A percentile compares a stretch with the other conserved stretches of the same genome.
phyloP scores from a whole-genome alignment of 192 early-diverging fungal genomes.

The Glomus cerebriforme region DNA sequence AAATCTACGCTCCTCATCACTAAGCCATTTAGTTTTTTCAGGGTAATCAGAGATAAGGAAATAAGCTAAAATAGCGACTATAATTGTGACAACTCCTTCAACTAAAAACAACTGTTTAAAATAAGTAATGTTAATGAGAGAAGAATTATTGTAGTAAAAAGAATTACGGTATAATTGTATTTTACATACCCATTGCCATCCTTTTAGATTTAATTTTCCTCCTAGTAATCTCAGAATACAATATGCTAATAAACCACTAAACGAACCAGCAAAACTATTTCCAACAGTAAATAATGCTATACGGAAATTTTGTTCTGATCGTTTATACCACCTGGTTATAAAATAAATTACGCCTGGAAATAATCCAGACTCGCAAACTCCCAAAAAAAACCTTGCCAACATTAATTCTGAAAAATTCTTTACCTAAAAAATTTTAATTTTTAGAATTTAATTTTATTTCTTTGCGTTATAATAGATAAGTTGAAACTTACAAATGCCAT shows the following conservation, averaged over 20 bases:
- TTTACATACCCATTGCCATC: conserved; percentile 54
- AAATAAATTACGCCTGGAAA: conserved; percentile 62
- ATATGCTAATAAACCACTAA: conserved; percentile 69
- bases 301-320: conserved; percentile 54
- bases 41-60: conserved; percentile 55
- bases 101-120: conserved; percentile 59
- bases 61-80: conserved; percentile 41
- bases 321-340: conserved; percentile 60
- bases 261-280: conserved; percentile 57
- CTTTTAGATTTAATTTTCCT: conserved; percentile 43
- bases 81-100: conserved; percentile 55
- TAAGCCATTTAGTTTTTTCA: conserved; percentile 48
- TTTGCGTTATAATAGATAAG: no score
- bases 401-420: conserved; percentile 45
- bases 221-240: conserved; percentile 63
- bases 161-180: conserved; percentile 3
- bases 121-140: background rate
- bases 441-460: background rate
- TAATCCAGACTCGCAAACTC: conserved; percentile 58
- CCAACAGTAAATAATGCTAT: conserved; percentile 58
- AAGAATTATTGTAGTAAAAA: background rate
- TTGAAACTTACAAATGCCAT: conserved; percentile 51
- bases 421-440: conserved; percentile 2
- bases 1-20: conserved; percentile 45
- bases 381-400: conserved; percentile 60